Evolutionary conservation across 768 basidiomycete species (phyloP).

Genomic region (Tephrocybe sp.): DNA sequence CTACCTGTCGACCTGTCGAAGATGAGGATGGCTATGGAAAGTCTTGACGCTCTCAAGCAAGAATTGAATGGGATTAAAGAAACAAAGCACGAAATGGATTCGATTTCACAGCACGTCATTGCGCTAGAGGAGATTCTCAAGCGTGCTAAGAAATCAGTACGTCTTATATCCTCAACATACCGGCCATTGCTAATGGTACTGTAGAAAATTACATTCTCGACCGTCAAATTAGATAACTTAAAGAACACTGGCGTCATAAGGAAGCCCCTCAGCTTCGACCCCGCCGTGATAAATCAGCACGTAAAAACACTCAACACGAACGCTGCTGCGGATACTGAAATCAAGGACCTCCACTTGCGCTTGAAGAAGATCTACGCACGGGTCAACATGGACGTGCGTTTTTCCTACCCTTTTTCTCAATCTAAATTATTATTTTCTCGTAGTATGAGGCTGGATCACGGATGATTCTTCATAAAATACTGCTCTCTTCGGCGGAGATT

Average conservation of each 20-base stretch:
- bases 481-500: conserved; percentile 27
- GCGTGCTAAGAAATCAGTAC: conserved; percentile 27
- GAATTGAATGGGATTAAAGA: conserved; percentile 28
- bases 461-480: conserved; percentile 32
- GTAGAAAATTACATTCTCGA: conserved; percentile 28
- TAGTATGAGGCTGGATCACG: conserved; percentile 26
- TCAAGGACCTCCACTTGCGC: conserved; percentile 21
- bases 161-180: conserved; percentile 16
- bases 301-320: conserved; percentile 15
- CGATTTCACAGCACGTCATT: conserved; percentile 22
- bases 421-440: conserved; percentile 17
- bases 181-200: conserved; percentile 16
- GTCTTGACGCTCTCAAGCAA: conserved; percentile 25
- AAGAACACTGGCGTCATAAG: conserved; percentile 24
- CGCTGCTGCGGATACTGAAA: conserved; percentile 21
- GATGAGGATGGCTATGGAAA: conserved; percentile 23
- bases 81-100: conserved; percentile 23
- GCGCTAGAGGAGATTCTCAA: conserved; percentile 25
- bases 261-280: conserved; percentile 23
- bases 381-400: conserved; percentile 32
- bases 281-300: conserved; percentile 19
- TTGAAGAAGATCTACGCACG: conserved; percentile 30
- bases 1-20: conserved; percentile 25
- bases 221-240: conserved; percentile 25
- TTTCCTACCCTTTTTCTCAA: conserved; percentile 17